Evolutionary conservation across 495 filamentous ascomycete genomes (phyloP).

Genomic region (Penicillium angulare): DNA sequence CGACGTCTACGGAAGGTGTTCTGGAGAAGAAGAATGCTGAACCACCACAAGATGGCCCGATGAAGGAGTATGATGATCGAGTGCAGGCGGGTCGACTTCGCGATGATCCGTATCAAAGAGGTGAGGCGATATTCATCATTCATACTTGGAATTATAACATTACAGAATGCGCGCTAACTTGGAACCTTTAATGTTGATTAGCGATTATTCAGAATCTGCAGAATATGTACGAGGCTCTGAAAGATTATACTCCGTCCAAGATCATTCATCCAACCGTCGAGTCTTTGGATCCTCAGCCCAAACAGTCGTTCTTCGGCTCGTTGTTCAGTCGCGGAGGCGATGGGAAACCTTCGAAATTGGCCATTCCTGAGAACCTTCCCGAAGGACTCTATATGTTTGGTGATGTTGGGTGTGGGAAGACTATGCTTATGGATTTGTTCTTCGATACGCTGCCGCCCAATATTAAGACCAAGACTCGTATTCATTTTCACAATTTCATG

Average conservation of each 20-base stretch:
- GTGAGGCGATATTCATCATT: conserved; percentile 40
- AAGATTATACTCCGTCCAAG: conserved; percentile 65
- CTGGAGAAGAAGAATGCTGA: conserved; percentile 5
- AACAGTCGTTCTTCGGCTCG: conserved; percentile 67
- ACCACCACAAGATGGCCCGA: conserved; percentile 56
- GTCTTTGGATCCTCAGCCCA: conserved; percentile 39
- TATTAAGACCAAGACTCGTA: conserved; percentile 83
- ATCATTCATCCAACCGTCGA: conserved; percentile 71
- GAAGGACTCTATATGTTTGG: conserved; percentile 94
- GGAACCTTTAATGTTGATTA: conserved; percentile 21
- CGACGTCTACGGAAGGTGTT: conserved; percentile 10
- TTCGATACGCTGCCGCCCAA: conserved; percentile 85
- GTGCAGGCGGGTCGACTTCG: conserved; percentile 68
- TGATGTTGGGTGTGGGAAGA: conserved; percentile 97
- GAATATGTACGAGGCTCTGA: conserved; percentile 81
- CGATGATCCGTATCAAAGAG: conserved; percentile 89
- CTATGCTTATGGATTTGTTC: conserved; percentile 99
- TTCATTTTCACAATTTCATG: conserved; percentile 99
- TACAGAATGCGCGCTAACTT: not conserved
- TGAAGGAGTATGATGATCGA: conserved; percentile 82
- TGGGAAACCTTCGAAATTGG: conserved; percentile 25
- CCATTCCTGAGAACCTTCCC: conserved; percentile 72
- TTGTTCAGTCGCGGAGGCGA: conserved; percentile 57
- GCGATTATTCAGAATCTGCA: conserved; percentile 87
- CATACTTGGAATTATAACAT: not conserved